phyloP scores from a whole-genome alignment of 768 basidiomycete species.

The Rhodotorula graminis region DNA sequence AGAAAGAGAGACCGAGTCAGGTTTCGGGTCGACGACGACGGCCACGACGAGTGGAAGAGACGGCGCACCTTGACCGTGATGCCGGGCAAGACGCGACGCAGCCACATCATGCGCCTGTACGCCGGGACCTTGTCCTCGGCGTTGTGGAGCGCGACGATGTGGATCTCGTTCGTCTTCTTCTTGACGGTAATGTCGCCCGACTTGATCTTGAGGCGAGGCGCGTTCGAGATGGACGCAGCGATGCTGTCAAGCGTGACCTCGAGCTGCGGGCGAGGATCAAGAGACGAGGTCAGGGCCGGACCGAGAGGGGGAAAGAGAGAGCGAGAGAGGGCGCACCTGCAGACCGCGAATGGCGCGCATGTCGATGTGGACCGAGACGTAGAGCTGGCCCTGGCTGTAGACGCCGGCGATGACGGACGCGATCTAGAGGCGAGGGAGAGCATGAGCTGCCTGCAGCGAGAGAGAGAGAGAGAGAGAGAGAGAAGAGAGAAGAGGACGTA shows the following conservation, averaged over 20 bases:
- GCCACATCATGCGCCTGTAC: conserved; percentile 61
- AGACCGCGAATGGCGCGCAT: conserved; percentile 78
- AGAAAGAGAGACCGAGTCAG: background rate
- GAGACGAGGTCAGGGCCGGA: background rate
- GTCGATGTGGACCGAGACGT: conserved; percentile 88
- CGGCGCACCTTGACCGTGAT: conserved; percentile 78
- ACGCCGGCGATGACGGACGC: conserved; percentile 91
- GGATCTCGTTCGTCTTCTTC: conserved; percentile 47
- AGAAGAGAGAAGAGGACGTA: conserved; percentile 50
- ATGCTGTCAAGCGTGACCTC: conserved; percentile 89
- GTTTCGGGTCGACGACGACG: background rate
- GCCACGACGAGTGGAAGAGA: background rate
- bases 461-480: background rate
- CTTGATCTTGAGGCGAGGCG: conserved; percentile 88
- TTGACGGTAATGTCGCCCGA: conserved; percentile 53
- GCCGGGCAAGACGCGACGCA: conserved; percentile 75
- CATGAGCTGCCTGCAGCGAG: conserved; percentile 45
- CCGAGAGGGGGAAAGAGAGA: background rate
- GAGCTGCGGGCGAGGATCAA: conserved; percentile 54
- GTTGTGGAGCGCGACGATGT: conserved; percentile 49
- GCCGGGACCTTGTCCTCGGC: conserved; percentile 40
- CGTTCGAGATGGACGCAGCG: conserved; percentile 79
- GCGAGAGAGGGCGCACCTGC: conserved; percentile 56
- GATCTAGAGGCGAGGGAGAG: conserved; percentile 54
- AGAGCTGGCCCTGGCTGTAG: conserved; percentile 88